phyloP scores from a whole-genome alignment of 1,139 yeast genomes.

The Pichia sorboxylosa region DNA sequence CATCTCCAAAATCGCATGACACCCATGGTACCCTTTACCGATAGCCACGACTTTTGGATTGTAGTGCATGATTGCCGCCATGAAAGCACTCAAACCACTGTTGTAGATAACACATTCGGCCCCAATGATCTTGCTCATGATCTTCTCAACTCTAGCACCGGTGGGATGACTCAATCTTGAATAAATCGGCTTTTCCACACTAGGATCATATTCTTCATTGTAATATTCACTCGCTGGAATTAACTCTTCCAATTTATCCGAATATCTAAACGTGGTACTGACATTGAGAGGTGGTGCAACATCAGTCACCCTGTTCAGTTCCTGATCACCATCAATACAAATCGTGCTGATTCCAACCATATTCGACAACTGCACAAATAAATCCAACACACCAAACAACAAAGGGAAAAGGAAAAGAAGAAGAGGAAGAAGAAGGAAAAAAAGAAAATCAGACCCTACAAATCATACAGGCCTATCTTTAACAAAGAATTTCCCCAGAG shows the following conservation, averaged over 20 bases:
- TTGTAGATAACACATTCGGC: constrained; percentile 55
- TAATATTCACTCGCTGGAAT: constrained; percentile 28
- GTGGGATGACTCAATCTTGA: constrained; percentile 71
- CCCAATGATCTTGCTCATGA: constrained; percentile 46
- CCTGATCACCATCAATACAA: constrained; percentile 52
- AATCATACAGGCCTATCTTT: no score
- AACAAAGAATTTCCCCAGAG: no score
- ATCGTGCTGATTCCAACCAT: constrained; percentile 41
- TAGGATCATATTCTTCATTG: constrained; percentile 21
- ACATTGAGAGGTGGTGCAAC: constrained; percentile 76
- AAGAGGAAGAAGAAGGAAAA: no score
- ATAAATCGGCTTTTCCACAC: constrained; percentile 33
- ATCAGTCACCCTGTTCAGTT: constrained; percentile 32
- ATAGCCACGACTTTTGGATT: constrained; percentile 69
- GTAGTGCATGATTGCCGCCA: constrained; percentile 56
- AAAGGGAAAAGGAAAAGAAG: no score
- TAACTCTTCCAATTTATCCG: constrained; percentile 41
- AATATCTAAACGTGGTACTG: constrained; percentile 65
- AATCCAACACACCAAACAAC: no score
- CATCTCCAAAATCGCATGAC: constrained; percentile 56
- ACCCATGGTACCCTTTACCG: constrained; percentile 81
- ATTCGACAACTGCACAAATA: no score
- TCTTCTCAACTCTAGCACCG: constrained; percentile 52
- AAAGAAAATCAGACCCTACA: no score
- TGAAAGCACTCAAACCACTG: constrained; percentile 74